Evolutionary conservation across 23 red algal species (phyloP).

Genomic region (Gracilaria domingensis): DNA sequence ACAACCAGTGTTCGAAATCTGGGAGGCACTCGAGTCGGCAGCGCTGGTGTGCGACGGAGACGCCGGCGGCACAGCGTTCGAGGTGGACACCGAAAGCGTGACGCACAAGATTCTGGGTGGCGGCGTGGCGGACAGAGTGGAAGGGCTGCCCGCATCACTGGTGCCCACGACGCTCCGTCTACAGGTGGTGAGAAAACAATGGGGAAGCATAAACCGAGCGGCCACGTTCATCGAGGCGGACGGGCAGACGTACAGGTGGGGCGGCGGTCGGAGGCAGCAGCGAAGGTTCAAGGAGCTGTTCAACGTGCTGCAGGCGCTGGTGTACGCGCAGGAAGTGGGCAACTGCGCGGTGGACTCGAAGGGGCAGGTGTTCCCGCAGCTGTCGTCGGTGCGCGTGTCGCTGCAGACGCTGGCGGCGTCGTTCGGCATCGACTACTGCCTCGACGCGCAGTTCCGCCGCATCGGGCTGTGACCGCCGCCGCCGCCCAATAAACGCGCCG

Average conservation of each 20-base stretch:
- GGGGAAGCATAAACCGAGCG: background rate
- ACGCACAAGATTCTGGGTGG: background rate
- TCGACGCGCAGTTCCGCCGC: slow-evolving; percentile 11
- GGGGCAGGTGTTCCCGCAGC: slow-evolving; percentile 19
- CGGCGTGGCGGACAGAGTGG: background rate
- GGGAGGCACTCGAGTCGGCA: slow-evolving; percentile 31
- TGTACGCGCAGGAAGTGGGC: slow-evolving; percentile 27
- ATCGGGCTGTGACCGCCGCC: background rate
- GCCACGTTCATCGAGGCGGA: slow-evolving; percentile 17
- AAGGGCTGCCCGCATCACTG: background rate
- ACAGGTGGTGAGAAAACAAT: background rate
- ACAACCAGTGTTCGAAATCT: slow-evolving; percentile 44
- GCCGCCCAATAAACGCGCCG: no score
- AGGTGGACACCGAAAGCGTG: background rate
- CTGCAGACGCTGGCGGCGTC: slow-evolving; percentile 22
- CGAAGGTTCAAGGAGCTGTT: slow-evolving; percentile 10
- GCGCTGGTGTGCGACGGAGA: slow-evolving; percentile 14
- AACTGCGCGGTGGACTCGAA: slow-evolving; percentile 25
- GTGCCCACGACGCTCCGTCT: background rate
- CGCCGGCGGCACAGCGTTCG: slow-evolving; percentile 1
- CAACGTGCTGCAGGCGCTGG: slow-evolving; percentile 38
- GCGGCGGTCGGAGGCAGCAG: background rate
- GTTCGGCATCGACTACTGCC: slow-evolving; percentile 18
- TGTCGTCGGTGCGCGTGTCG: background rate
- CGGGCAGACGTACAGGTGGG: background rate